A percentile compares a stretch with the other conserved stretches of the same genome.
Evolutionary conservation across 257 asterid genomes (phyloP).

Genomic region (Capsicum rhomboideum): DNA sequence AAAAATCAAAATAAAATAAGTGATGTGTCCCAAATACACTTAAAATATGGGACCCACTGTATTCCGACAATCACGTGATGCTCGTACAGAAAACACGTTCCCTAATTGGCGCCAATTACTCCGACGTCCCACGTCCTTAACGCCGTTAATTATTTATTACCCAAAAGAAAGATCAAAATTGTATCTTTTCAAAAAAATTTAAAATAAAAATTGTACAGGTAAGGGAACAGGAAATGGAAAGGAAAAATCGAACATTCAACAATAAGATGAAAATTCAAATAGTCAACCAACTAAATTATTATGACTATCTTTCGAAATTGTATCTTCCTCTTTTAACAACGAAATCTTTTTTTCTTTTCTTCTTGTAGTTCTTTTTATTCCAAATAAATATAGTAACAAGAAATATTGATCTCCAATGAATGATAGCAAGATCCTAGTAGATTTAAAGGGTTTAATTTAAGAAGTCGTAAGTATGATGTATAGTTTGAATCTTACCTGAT

Average conservation of each 20-base stretch:
- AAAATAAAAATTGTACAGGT: no score
- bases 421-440: neutral
- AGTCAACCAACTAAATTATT: no score
- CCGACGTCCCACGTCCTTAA: constrained; percentile 2
- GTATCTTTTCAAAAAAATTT: no score
- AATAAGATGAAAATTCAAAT: no score
- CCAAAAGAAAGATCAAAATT: no score
- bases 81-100: constrained; percentile 26
- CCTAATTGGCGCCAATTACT: constrained; percentile 7
- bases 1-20: neutral
- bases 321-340: no score
- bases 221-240: no score
- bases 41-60: constrained; percentile 10
- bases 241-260: no score
- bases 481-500: neutral
- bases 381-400: neutral
- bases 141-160: neutral
- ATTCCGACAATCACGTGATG: constrained; percentile 31
- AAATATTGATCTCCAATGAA: neutral
- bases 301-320: no score
- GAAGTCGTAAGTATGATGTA: neutral
- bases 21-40: neutral
- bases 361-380: neutral
- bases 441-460: neutral
- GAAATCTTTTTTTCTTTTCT: neutral